Base-by-base conservation (phyloP, 257 asterid genomes). In the Coffea canephora region DNA sequence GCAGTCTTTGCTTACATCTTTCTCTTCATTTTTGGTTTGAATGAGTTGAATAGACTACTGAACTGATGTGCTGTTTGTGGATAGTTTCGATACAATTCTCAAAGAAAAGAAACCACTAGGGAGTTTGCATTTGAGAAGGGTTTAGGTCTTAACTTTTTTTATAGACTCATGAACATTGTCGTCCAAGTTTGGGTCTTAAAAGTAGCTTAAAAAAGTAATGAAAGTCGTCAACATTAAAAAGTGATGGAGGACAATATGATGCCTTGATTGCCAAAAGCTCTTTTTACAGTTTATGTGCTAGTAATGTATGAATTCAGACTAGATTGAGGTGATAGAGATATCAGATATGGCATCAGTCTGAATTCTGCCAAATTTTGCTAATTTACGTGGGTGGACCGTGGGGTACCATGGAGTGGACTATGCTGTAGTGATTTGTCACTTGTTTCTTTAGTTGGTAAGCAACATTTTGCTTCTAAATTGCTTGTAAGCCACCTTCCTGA, bases 201-300 rank as follows among this genome's bases (percentile, higher is more conserved):
- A 65, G 68, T 48, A 21, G 76, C 73, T 77, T 23, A 72, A 79
- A 62, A 34, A 68, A 64, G 27, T 23, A 21, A 59, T 59, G 31
- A 59, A 59, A 59, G 66, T 49, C 39, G 77, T 73, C 45, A 73
- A 49, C 36, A 62, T 48, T 65, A 68, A 75, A 78, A 79, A 59
- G 66, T 7, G 48, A 6, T 13, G 14, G 48, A 45, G 39, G 69
- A 39, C 78, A 73, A 49, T 13, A 79, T 79, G 57, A 79, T 79
- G 54, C 77, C 25, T 69, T 78, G 71, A 70, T 78, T 55, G 77
- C 77, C n/a, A 49, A 73, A 50, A 50, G 77, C 77, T 25, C 27
- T 50, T 73, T 73, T 73, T 21, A 59, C 39, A 49, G 3, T 41
- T 6, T 14, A 39, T 49, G 13, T 72, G 23, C 7, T 25, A 25